Evolutionary conservation across 129 eudicot species (phyloP), one percentile per base, ranked within the genome.

Genomic region (Dittrichia graveolens): DNA sequence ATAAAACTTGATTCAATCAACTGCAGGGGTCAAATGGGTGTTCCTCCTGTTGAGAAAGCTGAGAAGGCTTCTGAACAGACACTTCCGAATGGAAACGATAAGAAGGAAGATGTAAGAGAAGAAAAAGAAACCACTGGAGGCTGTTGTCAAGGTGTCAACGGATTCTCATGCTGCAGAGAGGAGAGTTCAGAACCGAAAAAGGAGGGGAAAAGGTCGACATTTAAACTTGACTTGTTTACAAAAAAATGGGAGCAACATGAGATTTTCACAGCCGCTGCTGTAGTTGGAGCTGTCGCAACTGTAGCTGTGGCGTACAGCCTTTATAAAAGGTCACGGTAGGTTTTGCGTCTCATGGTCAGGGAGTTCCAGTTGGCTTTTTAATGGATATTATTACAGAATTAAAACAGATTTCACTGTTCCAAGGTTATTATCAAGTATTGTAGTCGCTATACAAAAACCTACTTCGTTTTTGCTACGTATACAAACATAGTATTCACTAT

Each of bases 21-120:
- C 52, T 76, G 44, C 89, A 94, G 98, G 91, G 98, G 98, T 46
- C 86, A 88, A 79, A 94, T 90, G 98, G 97, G 96, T 52, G 83
- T 77, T 46, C 65, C 18, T 58, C 77, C 77, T 19, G 84, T 75
- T 7, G 78, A 89, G 75, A 81, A 80, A 79, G 70, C 84, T 56
- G 86, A 77, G 46, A 81, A 87, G 69, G 77, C 46, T 40, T 83
- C 71, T 7, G 90, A 82, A 77, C 66, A 38, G 67, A 10, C 77
- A 54, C 75, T 67, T 66, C 77, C 83, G 41, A 84, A 84, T 42
- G 95, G 91, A 79, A 85, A 73, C 7, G 79, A 19, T 69, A 5
- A 37, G 73, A 79, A 79, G 39, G 79, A 64, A 35, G 87, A 78
- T 55, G 57, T 24, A 61, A 60, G 53, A 60, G 60, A 18, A 3